Evolutionary conservation across 495 filamentous ascomycete species (phyloP).

Genomic region (Aspergillus carlsbadensis): DNA sequence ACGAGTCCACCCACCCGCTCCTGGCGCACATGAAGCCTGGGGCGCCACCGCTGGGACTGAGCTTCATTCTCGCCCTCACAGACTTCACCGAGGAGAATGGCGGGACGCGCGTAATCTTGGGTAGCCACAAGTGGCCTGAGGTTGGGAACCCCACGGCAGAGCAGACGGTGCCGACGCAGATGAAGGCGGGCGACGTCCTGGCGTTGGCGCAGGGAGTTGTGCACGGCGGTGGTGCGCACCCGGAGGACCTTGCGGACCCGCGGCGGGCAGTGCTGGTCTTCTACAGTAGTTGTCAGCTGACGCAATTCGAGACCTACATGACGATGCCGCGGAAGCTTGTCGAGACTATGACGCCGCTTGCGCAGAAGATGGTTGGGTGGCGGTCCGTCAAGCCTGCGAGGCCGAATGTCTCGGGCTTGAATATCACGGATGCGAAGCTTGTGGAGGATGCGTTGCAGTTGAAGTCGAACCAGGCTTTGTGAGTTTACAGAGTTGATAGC

Average conservation of each 20-base stretch:
- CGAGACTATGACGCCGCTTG: constrained; percentile 1
- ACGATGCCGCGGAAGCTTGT: neutral
- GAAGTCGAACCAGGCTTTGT: too few relatives aligned
- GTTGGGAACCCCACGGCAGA: neutral
- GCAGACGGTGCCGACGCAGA: neutral
- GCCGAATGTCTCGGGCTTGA: too few relatives aligned
- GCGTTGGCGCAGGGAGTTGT: neutral
- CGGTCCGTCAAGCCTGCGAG: too few relatives aligned
- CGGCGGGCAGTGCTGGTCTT: neutral
- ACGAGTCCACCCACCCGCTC: neutral
- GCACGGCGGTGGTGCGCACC: neutral
- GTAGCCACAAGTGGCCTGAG: neutral
- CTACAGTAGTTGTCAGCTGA: too few relatives aligned
- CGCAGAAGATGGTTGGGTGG: constrained; percentile 10
- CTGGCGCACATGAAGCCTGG: neutral
- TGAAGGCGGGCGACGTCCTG: neutral
- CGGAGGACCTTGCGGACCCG: neutral
- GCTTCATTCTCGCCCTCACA: neutral
- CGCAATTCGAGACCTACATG: neutral
- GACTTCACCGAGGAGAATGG: constrained; percentile 1
- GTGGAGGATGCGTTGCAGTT: too few relatives aligned
- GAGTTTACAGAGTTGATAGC: too few relatives aligned
- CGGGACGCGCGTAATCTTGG: neutral
- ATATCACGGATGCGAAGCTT: too few relatives aligned
- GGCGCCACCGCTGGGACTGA: neutral